Base-by-base conservation (phyloP, 2,329 filamentous ascomycete species). In the Phialophora macrospora region DNA sequence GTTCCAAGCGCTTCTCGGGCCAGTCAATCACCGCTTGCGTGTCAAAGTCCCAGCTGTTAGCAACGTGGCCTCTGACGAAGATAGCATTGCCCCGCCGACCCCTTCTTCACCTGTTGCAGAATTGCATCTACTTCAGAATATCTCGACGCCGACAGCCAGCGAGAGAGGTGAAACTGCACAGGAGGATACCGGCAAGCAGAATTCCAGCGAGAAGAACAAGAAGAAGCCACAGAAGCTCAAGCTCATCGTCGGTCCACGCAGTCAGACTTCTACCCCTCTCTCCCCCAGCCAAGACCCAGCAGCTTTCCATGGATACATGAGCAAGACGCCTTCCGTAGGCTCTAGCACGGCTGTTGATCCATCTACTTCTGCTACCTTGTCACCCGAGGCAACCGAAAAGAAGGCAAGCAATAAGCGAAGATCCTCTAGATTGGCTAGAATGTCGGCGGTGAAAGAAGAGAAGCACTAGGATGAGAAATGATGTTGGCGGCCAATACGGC, bases 1-100 rank as follows among this genome's bases (percentile, higher is more conserved):
- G 17, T 32, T 63, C 22, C 55, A 34, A 28, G 56, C 49, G 6
- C 52, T 60, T 41, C 46, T 63, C 22, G 41, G 38, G 20, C 28
- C 57, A 7, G 26, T 38, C 26, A 61, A 22, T n/a, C 24, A 48
- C 11, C 51, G 58, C 24, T 24, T 24, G 51, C 32, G 51, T 46
- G 44, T 24, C 44, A 55, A 61, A 46, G 30, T 51, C n/a, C 57
- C 46, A 34, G 28, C 6, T 30, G 41, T 20, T n/a, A 44, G 34
- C 22, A 57, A 20, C 32, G 34, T 57, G n/a, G n/a, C 9, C n/a
- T 9, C 34, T 38, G 22, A 24, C n/a, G 38, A n/a, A n/a, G n/a
- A n/a, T n/a, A n/a, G n/a, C 17, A 8, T 44, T 8, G 26, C 28
- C 2, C 5, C 6, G 22, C 28, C 52, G n/a, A 22, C 14, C 28